Evolutionary conservation across 2,329 filamentous ascomycete genomes (phyloP), one percentile per base, ranked within the genome.

Genomic region (Xylaria sp.): DNA sequence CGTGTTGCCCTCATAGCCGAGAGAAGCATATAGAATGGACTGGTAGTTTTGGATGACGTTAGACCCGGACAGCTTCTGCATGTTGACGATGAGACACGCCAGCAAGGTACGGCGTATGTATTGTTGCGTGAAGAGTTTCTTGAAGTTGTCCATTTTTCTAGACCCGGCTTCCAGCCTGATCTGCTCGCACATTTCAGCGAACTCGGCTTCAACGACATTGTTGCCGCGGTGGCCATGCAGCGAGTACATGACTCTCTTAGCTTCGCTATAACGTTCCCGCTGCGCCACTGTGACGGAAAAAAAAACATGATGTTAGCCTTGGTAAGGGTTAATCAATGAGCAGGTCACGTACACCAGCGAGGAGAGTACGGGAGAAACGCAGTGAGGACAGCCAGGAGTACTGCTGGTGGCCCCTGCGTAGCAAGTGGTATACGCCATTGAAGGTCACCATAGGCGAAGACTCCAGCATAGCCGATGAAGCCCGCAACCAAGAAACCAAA

Each of bases 1-100:
- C 6, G 81, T 80, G 67, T 81, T 81, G 73, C 83, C 83, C 63
- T 83, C 81, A 25, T 84, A 83, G 70, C 82, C 83, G 60, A 86
- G 78, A 25, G 82, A 79, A 67, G 81, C 79, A 55, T 81, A 79
- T 41, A 79, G 70, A n/a, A 79, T 67, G 3, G 66, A 72, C 52
- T 80, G 77, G 65, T 75, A 80, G 67, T 78, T 79, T 58, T 79
- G 77, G 25, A 79, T 76, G 20, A 77, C 70, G 20, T 70, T 67
- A 15, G 74, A 74, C 13, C 76, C 77, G 8, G 72, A 75, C 12
- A 80, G 73, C 63, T 78, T 76, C 41, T 72, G 75, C 70, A 79
- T 76, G 28, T 75, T 73, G 59, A 78, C 72, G 10, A 76, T 76
- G 61, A 79, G 70, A 52, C 73, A 75, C 34, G 71, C 77, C 1